These are phyloP conservation scores for Madurella fahalii DNA, from an alignment of 2,329 filamentous ascomycete species.

Conservation along the genomic window DNA sequence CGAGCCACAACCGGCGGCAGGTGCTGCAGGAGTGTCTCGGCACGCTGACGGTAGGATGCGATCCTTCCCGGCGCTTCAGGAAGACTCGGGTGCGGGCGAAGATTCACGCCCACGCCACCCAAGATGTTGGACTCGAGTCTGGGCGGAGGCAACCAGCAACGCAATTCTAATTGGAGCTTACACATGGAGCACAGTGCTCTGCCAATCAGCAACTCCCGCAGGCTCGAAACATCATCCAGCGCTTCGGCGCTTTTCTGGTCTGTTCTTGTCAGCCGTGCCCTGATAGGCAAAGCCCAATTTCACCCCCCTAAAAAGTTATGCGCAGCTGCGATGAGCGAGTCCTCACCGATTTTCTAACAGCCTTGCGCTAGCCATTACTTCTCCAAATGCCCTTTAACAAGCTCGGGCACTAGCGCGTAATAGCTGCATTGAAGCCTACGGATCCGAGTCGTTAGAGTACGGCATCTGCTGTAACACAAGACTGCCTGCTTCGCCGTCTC, in stretches of 20 bases:
- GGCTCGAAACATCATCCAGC: conserved; percentile 1
- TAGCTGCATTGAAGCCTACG: neutral
- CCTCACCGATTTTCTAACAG: conserved; percentile 10
- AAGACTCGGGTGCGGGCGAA: neutral
- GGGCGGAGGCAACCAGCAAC: neutral
- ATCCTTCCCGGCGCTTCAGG: neutral
- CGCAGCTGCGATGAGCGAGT: conserved; percentile 23
- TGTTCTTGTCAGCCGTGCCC: conserved; percentile 13
- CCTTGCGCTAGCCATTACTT: conserved; percentile 1
- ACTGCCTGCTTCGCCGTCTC: neutral
- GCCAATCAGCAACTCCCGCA: conserved; percentile 13
- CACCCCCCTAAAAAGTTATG: conserved; percentile 12
- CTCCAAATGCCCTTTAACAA: conserved; percentile 9
- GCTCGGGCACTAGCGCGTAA: neutral
- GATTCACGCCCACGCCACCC: neutral
- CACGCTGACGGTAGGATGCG: neutral
- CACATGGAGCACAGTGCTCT: conserved; percentile 3
- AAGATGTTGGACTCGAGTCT: neutral
- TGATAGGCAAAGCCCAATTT: conserved; percentile 14
- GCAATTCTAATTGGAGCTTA: conserved; percentile 11
- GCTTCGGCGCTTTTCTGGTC: conserved; percentile 11
- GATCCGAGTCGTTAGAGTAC: neutral
- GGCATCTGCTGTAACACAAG: neutral
- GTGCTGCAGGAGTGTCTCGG: neutral
- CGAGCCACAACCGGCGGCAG: neutral